Evolutionary conservation across 176 grass and related monocot species (phyloP), one percentile per base, ranked within the genome.

Genomic region (Pontederia paniculata): DNA sequence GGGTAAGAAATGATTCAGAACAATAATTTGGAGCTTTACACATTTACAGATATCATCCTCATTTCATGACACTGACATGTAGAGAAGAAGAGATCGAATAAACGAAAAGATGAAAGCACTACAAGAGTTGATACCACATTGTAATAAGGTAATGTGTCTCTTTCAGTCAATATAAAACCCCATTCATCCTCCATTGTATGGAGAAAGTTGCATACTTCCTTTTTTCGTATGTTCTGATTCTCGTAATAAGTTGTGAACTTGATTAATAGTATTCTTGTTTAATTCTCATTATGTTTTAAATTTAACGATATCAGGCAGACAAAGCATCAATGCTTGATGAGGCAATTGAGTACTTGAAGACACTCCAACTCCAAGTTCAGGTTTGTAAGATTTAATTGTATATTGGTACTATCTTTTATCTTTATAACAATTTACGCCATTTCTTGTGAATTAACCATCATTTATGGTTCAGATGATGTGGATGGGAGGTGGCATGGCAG

Each of bases 341-440:
- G 43, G 63, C 86, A 74, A 98, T 98, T 44, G 93, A 98, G 50
- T 98, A 98, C 70, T 19, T 98, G 54, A 98, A 98, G 57, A 82
- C 93, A 41, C 75, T 98, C 8, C 93, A 98, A 60, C n/a, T 91
- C 74, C 93, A 97, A 79, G 68, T 97, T 79, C 93, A 97, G 93
- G 86, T 88, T 16, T 23, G 2, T n/a, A 9, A 6, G 57, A 63
- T 63, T 46, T 3, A 14, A 45, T 62, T 13, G 9, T 19, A 42
- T n/a, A n/a, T n/a, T n/a, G n/a, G n/a, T n/a, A n/a, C n/a, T n/a
- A n/a, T n/a, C n/a, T n/a, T n/a, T n/a, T 16, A 21, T 10, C 12
- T 22, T 12, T 5, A 6, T 23, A 14, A 15, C 48, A 20, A 23
- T 18, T 25, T 14, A 56, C 13, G 10, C 11, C 11, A 28, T 28